phyloP scores from a whole-genome alignment of 441 rosid species.

The Syzygium malaccense region DNA sequence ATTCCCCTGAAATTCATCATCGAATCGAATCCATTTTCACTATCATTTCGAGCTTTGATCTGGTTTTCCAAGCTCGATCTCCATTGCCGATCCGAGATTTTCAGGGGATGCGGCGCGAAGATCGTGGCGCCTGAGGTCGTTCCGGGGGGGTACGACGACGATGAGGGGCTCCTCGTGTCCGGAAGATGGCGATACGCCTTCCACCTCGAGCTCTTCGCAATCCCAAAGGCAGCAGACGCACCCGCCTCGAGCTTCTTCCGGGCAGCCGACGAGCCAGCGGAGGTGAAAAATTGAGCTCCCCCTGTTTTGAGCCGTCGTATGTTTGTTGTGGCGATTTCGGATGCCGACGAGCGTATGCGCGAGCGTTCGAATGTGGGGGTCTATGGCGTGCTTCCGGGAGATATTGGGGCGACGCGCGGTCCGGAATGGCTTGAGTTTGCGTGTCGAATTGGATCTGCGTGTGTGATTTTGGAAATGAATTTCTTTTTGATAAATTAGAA shows the following conservation, averaged over 20 bases:
- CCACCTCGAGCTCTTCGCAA: not conserved
- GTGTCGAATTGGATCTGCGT: not conserved
- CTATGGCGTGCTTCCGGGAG: not conserved
- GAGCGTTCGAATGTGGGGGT: not conserved
- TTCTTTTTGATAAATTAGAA: too few relatives aligned
- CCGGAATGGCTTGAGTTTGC: not conserved
- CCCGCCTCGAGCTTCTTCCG: not conserved
- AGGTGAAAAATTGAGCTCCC: not conserved
- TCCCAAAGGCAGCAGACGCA: not conserved
- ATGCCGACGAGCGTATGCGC: not conserved
- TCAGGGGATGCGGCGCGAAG: not conserved
- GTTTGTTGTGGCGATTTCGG: not conserved
- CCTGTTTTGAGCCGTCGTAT: not conserved
- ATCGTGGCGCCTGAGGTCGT: not conserved
- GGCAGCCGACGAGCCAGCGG: not conserved
- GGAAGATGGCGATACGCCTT: not conserved
- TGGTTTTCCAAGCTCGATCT: not conserved
- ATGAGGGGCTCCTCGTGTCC: not conserved
- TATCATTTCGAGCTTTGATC: not conserved
- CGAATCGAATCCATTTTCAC: not conserved
- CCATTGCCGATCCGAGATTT: not conserved
- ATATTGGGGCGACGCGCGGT: not conserved
- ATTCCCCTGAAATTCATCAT: not conserved
- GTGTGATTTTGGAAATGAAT: not conserved
- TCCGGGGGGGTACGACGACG: not conserved